Base-by-base conservation (phyloP, 768 basidiomycete species). In the Boletus bicolor region DNA sequence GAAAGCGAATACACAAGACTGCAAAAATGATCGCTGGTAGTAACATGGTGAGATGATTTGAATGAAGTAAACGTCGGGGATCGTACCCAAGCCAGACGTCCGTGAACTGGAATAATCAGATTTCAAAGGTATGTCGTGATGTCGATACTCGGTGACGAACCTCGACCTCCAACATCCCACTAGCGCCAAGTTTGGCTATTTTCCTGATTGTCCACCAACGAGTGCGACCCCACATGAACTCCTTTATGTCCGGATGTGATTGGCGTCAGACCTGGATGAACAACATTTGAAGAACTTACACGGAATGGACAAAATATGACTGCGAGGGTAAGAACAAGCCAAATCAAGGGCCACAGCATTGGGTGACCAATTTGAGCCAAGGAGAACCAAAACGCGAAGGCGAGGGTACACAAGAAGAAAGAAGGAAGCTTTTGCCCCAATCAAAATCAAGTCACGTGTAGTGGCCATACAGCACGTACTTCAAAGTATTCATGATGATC, bases 21-120 rank as follows among this genome's bases (percentile, higher is more conserved):
- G 73, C 89, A 91, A 64, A 90, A 80, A 61, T 92, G 89, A 64
- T 93, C 91, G 14, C 89, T 91, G 64, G 38, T 30, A 39, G 26
- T 12, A 14, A 54, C 10, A 30, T 21, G 12, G 45, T 65, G 53
- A 66, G 55, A 56, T 24, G 17, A 15, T 30, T 44, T 51, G 10
- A 8, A 3, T 47, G 28, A 42, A 34, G 26, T 9, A 44, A 41
- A 24, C 10, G 4, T 46, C 28, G 2, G 32, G 14, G 49, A 28
- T 66, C 80, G 52, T 69, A 89, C 89, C 89, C 91, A 68, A 93
- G 77, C 91, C 91, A 93, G 82, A 93, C 91, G 76, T 92, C 91
- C 15, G 85, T 73, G 68, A 93, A 93, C 85, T 89, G 54, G 1
- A 43, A 47, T 17, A 32, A 49, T 61, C 57, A 57, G 57, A 56